phyloP scores from a whole-genome alignment of 1,139 yeast genomes.

The Magnusiomyces sp. region DNA sequence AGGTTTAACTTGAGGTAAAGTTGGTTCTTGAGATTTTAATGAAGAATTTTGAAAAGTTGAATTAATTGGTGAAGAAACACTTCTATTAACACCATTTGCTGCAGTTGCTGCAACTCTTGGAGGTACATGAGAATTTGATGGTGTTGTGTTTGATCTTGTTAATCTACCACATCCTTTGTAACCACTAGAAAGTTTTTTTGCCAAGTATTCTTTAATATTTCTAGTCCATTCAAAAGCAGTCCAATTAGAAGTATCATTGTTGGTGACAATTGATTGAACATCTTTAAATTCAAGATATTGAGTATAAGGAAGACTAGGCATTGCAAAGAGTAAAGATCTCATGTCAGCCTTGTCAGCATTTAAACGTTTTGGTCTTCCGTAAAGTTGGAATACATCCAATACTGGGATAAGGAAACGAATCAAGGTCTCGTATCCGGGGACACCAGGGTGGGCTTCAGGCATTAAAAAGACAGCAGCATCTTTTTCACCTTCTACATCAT shows the following conservation, averaged over 20 bases:
- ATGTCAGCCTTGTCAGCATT: constrained; percentile 82
- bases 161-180: constrained; percentile 5
- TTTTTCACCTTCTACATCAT: constrained; percentile 48
- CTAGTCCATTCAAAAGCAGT: constrained; percentile 58
- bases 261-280: constrained; percentile 34
- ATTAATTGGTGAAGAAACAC: too few relatives aligned
- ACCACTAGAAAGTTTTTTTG: background rate
- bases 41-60: too few relatives aligned
- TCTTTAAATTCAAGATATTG: constrained; percentile 68
- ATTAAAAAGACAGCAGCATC: constrained; percentile 81
- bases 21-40: too few relatives aligned
- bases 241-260: constrained; percentile 47
- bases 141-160: background rate
- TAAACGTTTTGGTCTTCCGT: constrained; percentile 83
- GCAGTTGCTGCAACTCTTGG: too few relatives aligned
- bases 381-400: constrained; percentile 75
- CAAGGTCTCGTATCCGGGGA: constrained; percentile 89
- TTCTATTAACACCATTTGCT: too few relatives aligned
- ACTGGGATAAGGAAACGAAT: constrained; percentile 81
- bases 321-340: constrained; percentile 73
- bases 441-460: constrained; percentile 93
- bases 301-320: constrained; percentile 83
- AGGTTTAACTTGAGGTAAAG: too few relatives aligned
- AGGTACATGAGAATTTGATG: background rate
- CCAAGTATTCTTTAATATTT: constrained; percentile 40